Base-by-base conservation (phyloP, 495 filamentous ascomycete species). In the Hyaloscypha bicolor region DNA sequence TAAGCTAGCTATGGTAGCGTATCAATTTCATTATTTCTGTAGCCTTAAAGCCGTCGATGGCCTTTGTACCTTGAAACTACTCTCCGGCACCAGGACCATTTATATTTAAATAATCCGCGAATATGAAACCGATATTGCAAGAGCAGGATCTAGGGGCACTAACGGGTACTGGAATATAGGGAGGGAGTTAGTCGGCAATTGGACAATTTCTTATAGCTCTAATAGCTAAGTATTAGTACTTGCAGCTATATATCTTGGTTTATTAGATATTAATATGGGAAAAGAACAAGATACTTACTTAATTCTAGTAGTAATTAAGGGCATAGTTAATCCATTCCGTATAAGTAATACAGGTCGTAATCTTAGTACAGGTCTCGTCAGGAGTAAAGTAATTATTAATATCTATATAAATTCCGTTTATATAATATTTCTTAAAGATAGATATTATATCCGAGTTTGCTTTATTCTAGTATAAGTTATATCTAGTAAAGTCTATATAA, bases 91-190 rank as follows among this genome's bases (percentile, higher is more conserved):
- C 53, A 6, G 53, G 22, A 2, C 21, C 3, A 55, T 60, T 39
- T 9, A 33, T 60, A 4, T 45, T 45, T 8, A 60, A 29, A 60
- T 35, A 29, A 8, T 32, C 57, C 2, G 22, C 25, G 19, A 30
- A 60, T 5, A 60, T 29, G 31, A 60, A 60, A 29, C 57, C 57
- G 9, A 60, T 60, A 21, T 37, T 48, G 35, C 59, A 61, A 11
- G 59, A 61, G 37, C 32, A 61, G 14, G 30, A 45, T 3, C 59
- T 33, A 2, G 59, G 59, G 3, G 59, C 59, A 6, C 22, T 33
- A 45, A 16, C 31, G 14, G 59, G 37, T 6, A 33, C 16, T 5
- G 59, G 59, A 14, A 61, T 14, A n/a, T 42, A 48, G 9, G 59
- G 59, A 5, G 59, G 32, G 12, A 45, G 33, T 16, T 42, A 14